phyloP scores from a whole-genome alignment of 2,329 filamentous ascomycete species.

The Metarhizium humberi region DNA sequence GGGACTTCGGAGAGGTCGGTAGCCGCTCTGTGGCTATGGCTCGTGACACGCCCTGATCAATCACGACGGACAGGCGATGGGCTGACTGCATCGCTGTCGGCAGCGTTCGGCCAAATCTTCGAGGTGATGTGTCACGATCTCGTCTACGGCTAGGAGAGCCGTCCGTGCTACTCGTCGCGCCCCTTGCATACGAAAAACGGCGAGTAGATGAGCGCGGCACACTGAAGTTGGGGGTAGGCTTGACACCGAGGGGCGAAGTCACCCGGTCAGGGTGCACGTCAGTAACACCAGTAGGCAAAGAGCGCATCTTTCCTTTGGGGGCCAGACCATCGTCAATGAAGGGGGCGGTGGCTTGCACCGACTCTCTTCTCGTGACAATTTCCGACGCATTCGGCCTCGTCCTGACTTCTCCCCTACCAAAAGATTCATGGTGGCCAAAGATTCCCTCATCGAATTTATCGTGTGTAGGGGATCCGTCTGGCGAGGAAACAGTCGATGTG shows the following conservation, averaged over 20 bases:
- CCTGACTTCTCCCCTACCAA: conserved; percentile 25
- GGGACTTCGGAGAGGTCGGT: background rate
- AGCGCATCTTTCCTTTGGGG: background rate
- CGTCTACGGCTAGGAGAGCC: conserved; percentile 3
- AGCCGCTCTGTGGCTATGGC: conserved; percentile 1
- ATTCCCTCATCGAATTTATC: conserved; percentile 22
- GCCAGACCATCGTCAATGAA: conserved; percentile 25
- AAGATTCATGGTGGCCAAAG: conserved; percentile 24
- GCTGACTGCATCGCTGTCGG: conserved; percentile 39
- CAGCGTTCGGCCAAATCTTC: conserved; percentile 21
- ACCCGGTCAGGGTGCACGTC: conserved; percentile 4
- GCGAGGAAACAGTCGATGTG: conserved; percentile 50
- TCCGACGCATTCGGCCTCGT: conserved; percentile 43
- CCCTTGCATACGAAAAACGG: conserved; percentile 33
- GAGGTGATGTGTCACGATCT: background rate
- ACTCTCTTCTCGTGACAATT: conserved; percentile 41
- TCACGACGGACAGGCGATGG: conserved; percentile 43
- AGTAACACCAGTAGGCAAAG: conserved; percentile 7
- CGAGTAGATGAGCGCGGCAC: conserved; percentile 36
- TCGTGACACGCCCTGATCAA: conserved; percentile 28
- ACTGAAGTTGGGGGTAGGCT: conserved; percentile 42
- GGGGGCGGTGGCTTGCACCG: conserved; percentile 37
- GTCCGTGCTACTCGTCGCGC: conserved; percentile 11
- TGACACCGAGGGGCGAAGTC: conserved; percentile 8
- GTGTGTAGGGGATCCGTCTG: conserved; percentile 44